These are phyloP conservation scores for Capsicum pubescens DNA, from an alignment of 257 asterid genomes.

Conservation along the genomic window DNA sequence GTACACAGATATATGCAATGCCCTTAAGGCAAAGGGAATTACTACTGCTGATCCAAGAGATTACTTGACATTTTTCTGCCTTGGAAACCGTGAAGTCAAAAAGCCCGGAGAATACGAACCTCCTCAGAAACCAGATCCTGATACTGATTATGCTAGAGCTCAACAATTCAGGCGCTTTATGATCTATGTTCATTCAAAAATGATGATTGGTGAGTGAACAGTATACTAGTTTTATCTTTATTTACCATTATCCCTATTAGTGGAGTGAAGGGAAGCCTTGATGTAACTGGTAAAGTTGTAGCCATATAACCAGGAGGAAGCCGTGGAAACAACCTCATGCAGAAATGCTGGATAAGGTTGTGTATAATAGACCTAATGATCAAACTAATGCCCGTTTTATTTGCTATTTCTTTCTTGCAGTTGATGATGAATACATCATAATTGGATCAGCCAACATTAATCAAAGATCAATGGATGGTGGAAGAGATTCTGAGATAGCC, in stretches of 20 bases:
- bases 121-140: constrained; percentile 62
- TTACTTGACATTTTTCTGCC: constrained; percentile 83
- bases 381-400: not conserved
- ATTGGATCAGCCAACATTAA: constrained; percentile 95
- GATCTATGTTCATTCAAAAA: constrained; percentile 92
- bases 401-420: constrained; percentile 36
- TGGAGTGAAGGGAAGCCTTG: not conserved
- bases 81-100: constrained; percentile 76
- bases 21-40: constrained; percentile 57
- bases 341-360: too few relatives aligned
- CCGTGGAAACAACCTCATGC: too few relatives aligned
- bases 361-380: too few relatives aligned
- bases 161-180: constrained; percentile 86
- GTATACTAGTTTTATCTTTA: not conserved
- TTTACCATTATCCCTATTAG: not conserved
- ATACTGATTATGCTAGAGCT: constrained; percentile 71
- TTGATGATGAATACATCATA: constrained; percentile 93
- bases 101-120: constrained; percentile 58
- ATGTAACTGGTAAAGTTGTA: too few relatives aligned
- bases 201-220: constrained; percentile 75
- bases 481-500: constrained; percentile 84
- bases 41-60: constrained; percentile 60
- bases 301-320: too few relatives aligned
- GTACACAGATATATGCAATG: constrained; percentile 68
- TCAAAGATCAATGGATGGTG: constrained; percentile 94